phyloP scores from a whole-genome alignment of 2,329 filamentous ascomycete species.

The Phyllosticta citrichinensis region DNA sequence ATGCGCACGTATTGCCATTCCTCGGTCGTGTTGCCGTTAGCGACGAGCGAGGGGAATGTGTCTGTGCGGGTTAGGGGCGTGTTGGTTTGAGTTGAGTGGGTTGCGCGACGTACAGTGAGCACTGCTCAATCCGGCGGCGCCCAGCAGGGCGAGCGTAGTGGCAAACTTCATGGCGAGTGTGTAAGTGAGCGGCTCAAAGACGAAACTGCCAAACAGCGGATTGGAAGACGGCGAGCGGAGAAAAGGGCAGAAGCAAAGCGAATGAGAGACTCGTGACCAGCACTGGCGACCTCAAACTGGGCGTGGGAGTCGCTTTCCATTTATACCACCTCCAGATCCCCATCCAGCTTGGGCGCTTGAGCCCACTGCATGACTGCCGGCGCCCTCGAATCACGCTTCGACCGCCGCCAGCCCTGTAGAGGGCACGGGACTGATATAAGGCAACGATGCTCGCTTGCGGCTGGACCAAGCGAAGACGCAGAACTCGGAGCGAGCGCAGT shows the following conservation, averaged over 20 bases:
- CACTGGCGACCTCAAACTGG: background rate
- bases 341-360: background rate
- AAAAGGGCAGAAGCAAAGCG: background rate
- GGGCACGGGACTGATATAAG: background rate
- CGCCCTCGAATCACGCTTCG: background rate
- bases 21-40: slow-evolving; percentile 16
- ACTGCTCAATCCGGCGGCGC: slow-evolving; percentile 3
- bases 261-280: background rate
- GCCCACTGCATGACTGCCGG: background rate
- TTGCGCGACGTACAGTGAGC: slow-evolving; percentile 3
- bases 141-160: slow-evolving; percentile 4
- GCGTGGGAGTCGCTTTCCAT: background rate
- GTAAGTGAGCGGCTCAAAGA: background rate
- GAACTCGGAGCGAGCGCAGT: background rate
- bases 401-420: background rate
- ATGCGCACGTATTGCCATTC: slow-evolving; percentile 25
- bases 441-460: background rate
- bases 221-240: background rate
- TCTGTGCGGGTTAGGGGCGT: slow-evolving; percentile 11
- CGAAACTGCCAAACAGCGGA: background rate
- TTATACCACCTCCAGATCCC: background rate
- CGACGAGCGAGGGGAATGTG: slow-evolving; percentile 19
- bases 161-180: slow-evolving; percentile 5
- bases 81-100: background rate
- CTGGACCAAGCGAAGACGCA: background rate